These are phyloP conservation scores for Spergularia marina DNA, from an alignment of 148 eudicot genomes.

Conservation along the genomic window DNA sequence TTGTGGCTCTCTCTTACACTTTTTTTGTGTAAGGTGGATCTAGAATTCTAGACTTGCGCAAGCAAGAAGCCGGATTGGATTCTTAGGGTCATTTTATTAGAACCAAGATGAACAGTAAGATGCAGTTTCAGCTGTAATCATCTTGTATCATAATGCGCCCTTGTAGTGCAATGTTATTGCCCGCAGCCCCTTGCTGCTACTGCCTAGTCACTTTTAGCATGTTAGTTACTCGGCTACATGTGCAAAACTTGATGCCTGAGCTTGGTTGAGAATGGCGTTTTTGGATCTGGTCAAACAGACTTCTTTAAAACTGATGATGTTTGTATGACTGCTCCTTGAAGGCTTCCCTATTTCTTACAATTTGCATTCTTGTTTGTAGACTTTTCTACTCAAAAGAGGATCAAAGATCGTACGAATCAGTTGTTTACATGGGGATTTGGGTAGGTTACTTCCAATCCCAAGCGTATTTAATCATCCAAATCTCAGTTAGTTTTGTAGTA, in stretches of 20 bases:
- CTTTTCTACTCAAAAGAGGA: slow-evolving; percentile 29
- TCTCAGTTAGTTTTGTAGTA: slow-evolving; percentile 1
- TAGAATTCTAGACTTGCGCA: no score
- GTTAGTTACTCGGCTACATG: not conserved
- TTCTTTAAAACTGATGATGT: not conserved
- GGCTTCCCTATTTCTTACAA: not conserved
- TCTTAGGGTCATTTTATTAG: not conserved
- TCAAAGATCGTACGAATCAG: slow-evolving; percentile 22
- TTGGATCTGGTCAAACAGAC: not conserved
- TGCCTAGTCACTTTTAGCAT: not conserved
- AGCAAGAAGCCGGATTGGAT: no score
- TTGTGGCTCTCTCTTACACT: no score
- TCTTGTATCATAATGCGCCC: not conserved
- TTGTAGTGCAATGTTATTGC: not conserved
- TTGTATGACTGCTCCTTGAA: not conserved
- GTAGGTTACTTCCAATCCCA: slow-evolving; percentile 19
- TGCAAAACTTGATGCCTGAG: not conserved
- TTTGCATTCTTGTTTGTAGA: slow-evolving; percentile 22
- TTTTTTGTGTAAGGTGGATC: no score
- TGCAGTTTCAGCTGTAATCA: not conserved
- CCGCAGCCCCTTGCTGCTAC: not conserved
- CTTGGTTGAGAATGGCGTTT: not conserved
- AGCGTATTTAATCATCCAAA: not conserved
- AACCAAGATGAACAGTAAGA: not conserved
- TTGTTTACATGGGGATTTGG: slow-evolving; percentile 23